Evolutionary conservation across 2,329 filamentous ascomycete genomes (phyloP).

Genomic region (Fusarium lateritium): DNA sequence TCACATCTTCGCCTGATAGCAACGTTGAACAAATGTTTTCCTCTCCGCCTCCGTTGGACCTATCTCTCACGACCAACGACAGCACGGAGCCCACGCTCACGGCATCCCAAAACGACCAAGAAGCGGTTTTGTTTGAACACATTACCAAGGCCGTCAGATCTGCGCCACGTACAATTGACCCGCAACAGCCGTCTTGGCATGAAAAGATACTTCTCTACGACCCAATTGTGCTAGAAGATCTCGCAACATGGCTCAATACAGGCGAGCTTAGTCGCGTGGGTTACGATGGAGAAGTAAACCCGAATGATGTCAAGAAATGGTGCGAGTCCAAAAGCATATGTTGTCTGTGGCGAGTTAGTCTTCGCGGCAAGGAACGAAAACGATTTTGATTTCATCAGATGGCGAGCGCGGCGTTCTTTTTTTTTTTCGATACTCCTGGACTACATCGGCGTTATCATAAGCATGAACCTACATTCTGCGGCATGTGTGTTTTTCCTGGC

Average conservation of each 20-base stretch:
- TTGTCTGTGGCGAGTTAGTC: slow-evolving; percentile 78
- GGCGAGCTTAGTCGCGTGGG: slow-evolving; percentile 74
- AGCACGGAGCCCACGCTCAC: slow-evolving; percentile 62
- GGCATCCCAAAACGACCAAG: slow-evolving; percentile 57
- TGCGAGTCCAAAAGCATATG: slow-evolving; percentile 90
- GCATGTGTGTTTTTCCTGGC: slow-evolving; percentile 4
- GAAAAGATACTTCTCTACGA: slow-evolving; percentile 97
- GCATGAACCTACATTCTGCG: slow-evolving; percentile 5
- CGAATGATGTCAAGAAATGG: slow-evolving; percentile 85
- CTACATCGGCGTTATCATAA: slow-evolving; percentile 8
- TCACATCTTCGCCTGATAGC: slow-evolving; percentile 53
- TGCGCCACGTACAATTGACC: slow-evolving; percentile 65
- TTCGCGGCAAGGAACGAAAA: slow-evolving; percentile 68
- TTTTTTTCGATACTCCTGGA: slow-evolving; percentile 17
- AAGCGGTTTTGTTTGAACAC: slow-evolving; percentile 63
- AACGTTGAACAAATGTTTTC: slow-evolving; percentile 60
- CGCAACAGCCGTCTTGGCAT: slow-evolving; percentile 78
- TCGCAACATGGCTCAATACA: slow-evolving; percentile 85
- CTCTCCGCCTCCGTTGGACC: slow-evolving; percentile 59
- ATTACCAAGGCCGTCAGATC: slow-evolving; percentile 70
- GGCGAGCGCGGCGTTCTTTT: slow-evolving; percentile 39
- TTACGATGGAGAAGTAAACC: slow-evolving; percentile 75
- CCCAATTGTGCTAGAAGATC: slow-evolving; percentile 88
- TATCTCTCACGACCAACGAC: slow-evolving; percentile 62
- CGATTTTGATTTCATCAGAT: slow-evolving; percentile 52